These are phyloP conservation scores for Pseudoperonospora humuli DNA, from an alignment of 352 stramenopile genomes.

Conservation along the genomic window DNA sequence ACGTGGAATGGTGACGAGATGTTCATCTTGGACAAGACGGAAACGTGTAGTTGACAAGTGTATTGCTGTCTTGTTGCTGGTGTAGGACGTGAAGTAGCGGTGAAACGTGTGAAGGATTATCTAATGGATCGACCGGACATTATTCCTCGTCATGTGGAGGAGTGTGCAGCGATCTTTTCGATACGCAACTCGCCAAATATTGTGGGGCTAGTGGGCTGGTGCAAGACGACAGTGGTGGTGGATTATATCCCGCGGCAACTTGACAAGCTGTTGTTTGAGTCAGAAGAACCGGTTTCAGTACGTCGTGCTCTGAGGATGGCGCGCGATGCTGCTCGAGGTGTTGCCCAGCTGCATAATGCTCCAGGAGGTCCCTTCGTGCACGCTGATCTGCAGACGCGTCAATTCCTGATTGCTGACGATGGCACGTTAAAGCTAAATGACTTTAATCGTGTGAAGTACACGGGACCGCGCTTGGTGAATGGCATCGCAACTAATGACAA, in stretches of 20 bases:
- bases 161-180: conserved; percentile 57
- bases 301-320: conserved; percentile 40
- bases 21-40: not conserved
- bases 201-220: conserved; percentile 63
- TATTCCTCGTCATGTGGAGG: conserved; percentile 60
- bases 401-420: conserved; percentile 63
- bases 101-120: conserved; percentile 64
- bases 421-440: conserved; percentile 67
- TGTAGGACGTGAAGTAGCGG: conserved; percentile 44
- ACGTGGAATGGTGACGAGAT: conserved; percentile 49
- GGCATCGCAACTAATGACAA: conserved; percentile 29
- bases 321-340: conserved; percentile 43
- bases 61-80: not conserved
- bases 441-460: conserved; percentile 77
- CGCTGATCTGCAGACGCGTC: conserved; percentile 68
- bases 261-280: conserved; percentile 55
- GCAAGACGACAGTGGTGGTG: conserved; percentile 66
- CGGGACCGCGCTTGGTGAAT: conserved; percentile 31
- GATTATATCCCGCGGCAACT: conserved; percentile 62
- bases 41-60: not conserved
- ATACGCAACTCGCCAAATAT: conserved; percentile 68
- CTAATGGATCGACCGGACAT: conserved; percentile 27
- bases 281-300: conserved; percentile 31
- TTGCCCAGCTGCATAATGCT: conserved; percentile 59
- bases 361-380: conserved; percentile 65